Evolutionary conservation across 305 asterid genomes (phyloP).

Genomic region (Ajuga reptans): DNA sequence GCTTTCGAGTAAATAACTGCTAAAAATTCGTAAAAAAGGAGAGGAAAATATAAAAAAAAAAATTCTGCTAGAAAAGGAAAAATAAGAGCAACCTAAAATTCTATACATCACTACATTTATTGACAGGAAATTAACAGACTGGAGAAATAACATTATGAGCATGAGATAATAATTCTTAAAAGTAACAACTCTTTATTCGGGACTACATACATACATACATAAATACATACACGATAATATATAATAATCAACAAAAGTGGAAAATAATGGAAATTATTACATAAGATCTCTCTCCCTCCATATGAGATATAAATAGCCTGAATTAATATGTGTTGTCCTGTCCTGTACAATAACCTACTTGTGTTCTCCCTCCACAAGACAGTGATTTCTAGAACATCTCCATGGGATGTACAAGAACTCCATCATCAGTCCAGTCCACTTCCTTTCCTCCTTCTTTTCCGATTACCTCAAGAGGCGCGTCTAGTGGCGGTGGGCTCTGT

Average conservation of each 20-base stretch:
- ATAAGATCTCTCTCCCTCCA: background rate
- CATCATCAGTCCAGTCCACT: constrained; percentile 62
- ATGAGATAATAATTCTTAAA: background rate
- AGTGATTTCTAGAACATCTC: constrained; percentile 59
- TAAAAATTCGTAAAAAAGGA: too few species aligned
- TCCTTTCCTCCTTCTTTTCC: constrained; percentile 63
- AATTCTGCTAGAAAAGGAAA: too few species aligned
- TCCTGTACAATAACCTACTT: constrained; percentile 8
- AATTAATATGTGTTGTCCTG: background rate
- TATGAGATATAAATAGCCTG: background rate
- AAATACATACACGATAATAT: constrained; percentile 1
- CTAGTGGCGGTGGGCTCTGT: constrained; percentile 84
- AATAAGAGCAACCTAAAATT: too few species aligned
- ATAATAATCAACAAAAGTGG: background rate
- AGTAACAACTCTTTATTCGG: constrained; percentile 2
- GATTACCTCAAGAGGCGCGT: constrained; percentile 59
- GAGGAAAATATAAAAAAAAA: too few species aligned
- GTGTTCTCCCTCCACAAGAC: background rate
- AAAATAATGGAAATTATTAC: background rate
- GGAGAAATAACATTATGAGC: background rate
- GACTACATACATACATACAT: background rate
- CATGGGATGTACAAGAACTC: constrained; percentile 55
- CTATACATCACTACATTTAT: too few species aligned
- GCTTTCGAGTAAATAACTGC: too few species aligned
- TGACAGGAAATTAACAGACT: background rate